Evolutionary conservation across 2,329 filamentous ascomycete genomes (phyloP).

Genomic region (Lasiodiplodia hormozganensis): DNA sequence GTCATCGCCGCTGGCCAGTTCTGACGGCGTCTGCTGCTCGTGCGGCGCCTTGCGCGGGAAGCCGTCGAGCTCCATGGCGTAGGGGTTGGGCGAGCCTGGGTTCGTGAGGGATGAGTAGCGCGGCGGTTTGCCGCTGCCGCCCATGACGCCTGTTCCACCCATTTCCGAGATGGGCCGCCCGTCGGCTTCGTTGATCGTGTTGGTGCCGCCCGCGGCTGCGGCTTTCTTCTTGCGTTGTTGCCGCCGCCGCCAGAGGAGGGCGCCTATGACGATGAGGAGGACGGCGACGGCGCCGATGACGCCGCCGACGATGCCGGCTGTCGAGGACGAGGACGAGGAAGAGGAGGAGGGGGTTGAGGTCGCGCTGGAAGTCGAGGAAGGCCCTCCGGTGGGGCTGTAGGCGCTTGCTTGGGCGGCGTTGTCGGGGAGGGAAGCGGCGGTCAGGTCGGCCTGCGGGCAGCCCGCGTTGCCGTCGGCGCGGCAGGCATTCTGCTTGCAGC

Average conservation of each 20-base stretch:
- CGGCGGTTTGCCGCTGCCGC: not conserved
- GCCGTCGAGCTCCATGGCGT: slow-evolving; percentile 25
- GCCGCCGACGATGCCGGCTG: slow-evolving; percentile 39
- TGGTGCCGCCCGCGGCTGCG: not conserved
- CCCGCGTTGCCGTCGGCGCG: slow-evolving; percentile 22
- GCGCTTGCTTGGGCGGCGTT: slow-evolving; percentile 34
- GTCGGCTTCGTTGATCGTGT: not conserved
- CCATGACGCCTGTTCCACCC: not conserved
- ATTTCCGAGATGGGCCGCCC: not conserved
- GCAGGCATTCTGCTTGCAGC: slow-evolving; percentile 49
- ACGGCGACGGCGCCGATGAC: slow-evolving; percentile 39
- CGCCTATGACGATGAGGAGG: slow-evolving; percentile 37
- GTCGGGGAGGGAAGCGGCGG: slow-evolving; percentile 37
- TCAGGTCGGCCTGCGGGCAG: slow-evolving; percentile 41
- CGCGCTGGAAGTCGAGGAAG: slow-evolving; percentile 15
- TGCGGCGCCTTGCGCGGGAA: not conserved
- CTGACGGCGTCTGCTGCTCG: not conserved
- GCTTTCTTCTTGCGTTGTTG: not conserved
- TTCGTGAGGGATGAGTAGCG: slow-evolving; percentile 11
- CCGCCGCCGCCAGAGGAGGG: not conserved
- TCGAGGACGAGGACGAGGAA: slow-evolving; percentile 3
- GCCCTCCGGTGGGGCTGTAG: slow-evolving; percentile 31
- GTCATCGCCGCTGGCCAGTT: slow-evolving; percentile 11
- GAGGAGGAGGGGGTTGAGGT: slow-evolving; percentile 4
- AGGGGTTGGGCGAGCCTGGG: not conserved